Base-by-base conservation (phyloP, 768 basidiomycete genomes). In the Multifurca ochricompacta region DNA sequence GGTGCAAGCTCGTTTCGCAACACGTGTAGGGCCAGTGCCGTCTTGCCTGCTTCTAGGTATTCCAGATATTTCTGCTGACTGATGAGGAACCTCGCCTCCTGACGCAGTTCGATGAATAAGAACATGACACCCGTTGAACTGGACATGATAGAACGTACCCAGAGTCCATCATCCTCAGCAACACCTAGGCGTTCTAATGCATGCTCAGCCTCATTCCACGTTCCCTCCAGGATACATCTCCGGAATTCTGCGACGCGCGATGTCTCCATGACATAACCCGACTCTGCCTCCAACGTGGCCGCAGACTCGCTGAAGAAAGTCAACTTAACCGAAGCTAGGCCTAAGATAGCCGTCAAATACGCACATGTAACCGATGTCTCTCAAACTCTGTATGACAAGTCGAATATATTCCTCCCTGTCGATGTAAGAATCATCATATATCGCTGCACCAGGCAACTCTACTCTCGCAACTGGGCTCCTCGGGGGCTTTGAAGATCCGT, bases 1-100 rank as follows among this genome's bases (percentile, higher is more conserved):
- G 91, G 87, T 8, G 94, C 91, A 35, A 99, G 73, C 65, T 96
- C 93, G 58, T 85, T 82, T 43, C 96, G 81, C 45, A 99, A 73
- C 7, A 95, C 87, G 51, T 85, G 78, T 36, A 99, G 71, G 13
- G 96, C 96, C 57, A 78, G 76, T 41, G 87, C 87, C 2, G 82
- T 86, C 71, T 84, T 82, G 63, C 79, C 80, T 4, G 80, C 77
- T 64, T 97, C 95, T 46, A 99, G 74, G 18, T 90, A 74, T 66
- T 99, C 96, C 37, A 98, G 76, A 69, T 96, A 99, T 71, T 96
- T 94, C 78, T 99, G 96, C 70, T 88, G 85, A 56, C 83, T 85
- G 60, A 99, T 89, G 57, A 94, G 73, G 69, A 94, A 96, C 57
- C 75, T 82, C 19, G 87, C 85, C 63, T 87, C 83, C 86, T 95